phyloP scores from a whole-genome alignment of 352 stramenopile species.

The Phytophthora kernoviae region DNA sequence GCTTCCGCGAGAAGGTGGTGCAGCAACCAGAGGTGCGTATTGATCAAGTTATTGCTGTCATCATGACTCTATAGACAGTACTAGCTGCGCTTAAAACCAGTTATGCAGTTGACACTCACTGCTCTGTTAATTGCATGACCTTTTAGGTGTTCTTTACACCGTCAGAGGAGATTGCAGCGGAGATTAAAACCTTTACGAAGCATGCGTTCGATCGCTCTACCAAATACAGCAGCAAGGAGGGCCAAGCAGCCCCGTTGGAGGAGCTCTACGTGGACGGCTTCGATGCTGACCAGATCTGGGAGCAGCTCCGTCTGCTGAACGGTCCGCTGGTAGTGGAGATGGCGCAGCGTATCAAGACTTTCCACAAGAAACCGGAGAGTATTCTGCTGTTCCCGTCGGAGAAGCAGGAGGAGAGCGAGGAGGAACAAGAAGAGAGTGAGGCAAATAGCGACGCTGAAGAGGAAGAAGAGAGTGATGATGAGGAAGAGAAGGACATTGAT shows the following conservation, averaged over 20 bases:
- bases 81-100: neutral
- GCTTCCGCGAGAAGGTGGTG: constrained; percentile 73
- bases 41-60: neutral
- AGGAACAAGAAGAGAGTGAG: constrained; percentile 28
- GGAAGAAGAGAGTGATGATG: constrained; percentile 35
- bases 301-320: constrained; percentile 86
- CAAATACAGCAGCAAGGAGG: constrained; percentile 58
- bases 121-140: neutral
- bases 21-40: constrained; percentile 66
- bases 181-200: constrained; percentile 82
- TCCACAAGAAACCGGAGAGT: constrained; percentile 61
- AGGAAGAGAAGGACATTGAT: constrained; percentile 15
- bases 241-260: constrained; percentile 52
- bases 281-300: constrained; percentile 85
- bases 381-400: constrained; percentile 68
- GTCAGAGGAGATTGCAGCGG: constrained; percentile 59
- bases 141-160: constrained; percentile 78
- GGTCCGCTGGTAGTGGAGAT: constrained; percentile 71
- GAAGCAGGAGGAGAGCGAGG: constrained; percentile 33
- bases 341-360: constrained; percentile 69
- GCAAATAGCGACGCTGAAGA: constrained; percentile 32
- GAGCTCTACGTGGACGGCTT: constrained; percentile 86
- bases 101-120: neutral
- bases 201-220: constrained; percentile 79
- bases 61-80: neutral